Evolutionary conservation across 2,329 filamentous ascomycete species (phyloP).

Genomic region (Cercospora sp.): DNA sequence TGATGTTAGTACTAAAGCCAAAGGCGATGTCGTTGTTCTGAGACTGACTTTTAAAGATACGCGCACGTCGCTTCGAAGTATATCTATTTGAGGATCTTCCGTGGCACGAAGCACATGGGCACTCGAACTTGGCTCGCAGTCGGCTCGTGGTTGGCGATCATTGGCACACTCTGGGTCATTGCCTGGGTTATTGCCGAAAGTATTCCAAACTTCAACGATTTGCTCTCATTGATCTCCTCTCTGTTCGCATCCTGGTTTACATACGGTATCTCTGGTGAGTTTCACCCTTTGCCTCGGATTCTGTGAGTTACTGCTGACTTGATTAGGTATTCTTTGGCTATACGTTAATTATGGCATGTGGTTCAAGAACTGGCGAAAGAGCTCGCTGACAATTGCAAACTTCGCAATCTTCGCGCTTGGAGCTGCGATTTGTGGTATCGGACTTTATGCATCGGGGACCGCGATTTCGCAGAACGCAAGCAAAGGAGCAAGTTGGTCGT

Average conservation of each 20-base stretch:
- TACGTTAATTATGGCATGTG: constrained; percentile 50
- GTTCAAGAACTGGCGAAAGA: constrained; percentile 47
- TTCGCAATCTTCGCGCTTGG: constrained; percentile 40
- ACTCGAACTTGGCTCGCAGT: constrained; percentile 44
- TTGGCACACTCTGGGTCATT: constrained; percentile 59
- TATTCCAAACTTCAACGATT: constrained; percentile 68
- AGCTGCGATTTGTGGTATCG: constrained; percentile 34
- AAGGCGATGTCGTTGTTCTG: no score
- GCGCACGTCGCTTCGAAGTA: constrained; percentile 67
- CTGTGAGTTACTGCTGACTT: neutral
- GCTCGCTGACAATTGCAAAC: constrained; percentile 46
- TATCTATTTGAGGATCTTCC: constrained; percentile 64
- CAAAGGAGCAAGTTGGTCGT: constrained; percentile 24
- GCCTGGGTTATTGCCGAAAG: constrained; percentile 69
- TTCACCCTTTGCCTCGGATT: neutral
- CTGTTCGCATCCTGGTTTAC: constrained; percentile 67
- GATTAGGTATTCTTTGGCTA: constrained; percentile 31
- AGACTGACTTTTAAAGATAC: constrained; percentile 42
- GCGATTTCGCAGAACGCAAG: constrained; percentile 25
- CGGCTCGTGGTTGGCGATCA: constrained; percentile 61
- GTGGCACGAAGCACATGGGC: constrained; percentile 54
- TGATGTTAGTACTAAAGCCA: constrained; percentile 47
- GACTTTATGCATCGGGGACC: constrained; percentile 32
- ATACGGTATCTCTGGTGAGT: constrained; percentile 19
- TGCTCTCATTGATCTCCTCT: constrained; percentile 62